These are phyloP conservation scores for Syncephalastrum monosporum DNA, from an alignment of 371 early-diverging fungal species.

Conservation along the genomic window DNA sequence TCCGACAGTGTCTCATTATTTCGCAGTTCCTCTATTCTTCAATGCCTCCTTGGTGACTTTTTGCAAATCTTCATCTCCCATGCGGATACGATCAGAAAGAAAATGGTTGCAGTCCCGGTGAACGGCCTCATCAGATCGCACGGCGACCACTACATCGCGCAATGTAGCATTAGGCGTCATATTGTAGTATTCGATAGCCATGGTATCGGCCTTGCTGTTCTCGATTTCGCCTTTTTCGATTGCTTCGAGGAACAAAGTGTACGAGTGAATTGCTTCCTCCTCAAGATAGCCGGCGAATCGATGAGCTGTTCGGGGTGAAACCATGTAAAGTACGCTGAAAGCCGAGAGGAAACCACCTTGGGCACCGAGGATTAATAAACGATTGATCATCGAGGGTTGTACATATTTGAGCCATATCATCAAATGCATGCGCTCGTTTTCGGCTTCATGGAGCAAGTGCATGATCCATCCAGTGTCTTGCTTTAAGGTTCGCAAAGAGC, in stretches of 20 bases:
- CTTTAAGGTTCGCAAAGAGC: constrained; percentile 75
- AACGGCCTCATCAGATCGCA: constrained; percentile 95
- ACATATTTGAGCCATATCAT: constrained; percentile 85
- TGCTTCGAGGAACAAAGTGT: constrained; percentile 88
- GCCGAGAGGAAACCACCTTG: constrained; percentile 93
- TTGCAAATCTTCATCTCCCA: constrained; percentile 5
- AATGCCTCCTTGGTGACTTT: too few species aligned
- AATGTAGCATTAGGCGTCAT: constrained; percentile 79
- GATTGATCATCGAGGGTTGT: constrained; percentile 64
- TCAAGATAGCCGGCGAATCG: constrained; percentile 76
- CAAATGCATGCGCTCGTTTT: constrained; percentile 80
- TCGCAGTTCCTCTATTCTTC: too few species aligned
- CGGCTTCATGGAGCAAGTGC: constrained; percentile 88
- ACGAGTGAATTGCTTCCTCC: constrained; percentile 94
- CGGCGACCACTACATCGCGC: constrained; percentile 90
- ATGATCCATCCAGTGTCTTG: constrained; percentile 90
- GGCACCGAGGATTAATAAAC: constrained; percentile 63
- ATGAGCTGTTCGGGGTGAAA: constrained; percentile 85
- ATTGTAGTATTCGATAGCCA: constrained; percentile 92
- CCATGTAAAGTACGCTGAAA: constrained; percentile 83
- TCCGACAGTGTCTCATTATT: too few species aligned
- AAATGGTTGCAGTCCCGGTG: constrained; percentile 96
- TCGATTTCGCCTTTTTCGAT: constrained; percentile 77
- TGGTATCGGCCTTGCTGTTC: constrained; percentile 68
- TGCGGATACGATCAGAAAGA: constrained; percentile 63